Conservation (phyloP, 1,284 basidiomycete species). For the Wallemia ichthyophaga region DNA sequence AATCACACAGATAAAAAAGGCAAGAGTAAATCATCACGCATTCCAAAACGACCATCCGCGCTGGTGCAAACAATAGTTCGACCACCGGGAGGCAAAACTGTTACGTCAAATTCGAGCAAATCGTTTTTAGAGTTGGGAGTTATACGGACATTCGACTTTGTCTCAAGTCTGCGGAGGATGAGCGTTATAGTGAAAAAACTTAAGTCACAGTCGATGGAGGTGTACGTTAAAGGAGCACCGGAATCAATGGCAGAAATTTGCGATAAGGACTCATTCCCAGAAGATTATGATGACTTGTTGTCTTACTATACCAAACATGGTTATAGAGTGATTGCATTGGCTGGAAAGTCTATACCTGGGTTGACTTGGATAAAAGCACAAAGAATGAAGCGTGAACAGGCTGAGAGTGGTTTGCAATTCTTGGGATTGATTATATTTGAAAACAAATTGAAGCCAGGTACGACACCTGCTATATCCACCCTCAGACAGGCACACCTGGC, state of each 20-base stretch:
- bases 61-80: conserved; percentile 90
- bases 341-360: conserved; percentile 77
- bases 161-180: conserved; percentile 76
- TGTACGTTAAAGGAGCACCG: conserved; percentile 94
- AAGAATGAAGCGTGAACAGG: conserved; percentile 80
- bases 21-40: conserved; percentile 17
- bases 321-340: conserved; percentile 92
- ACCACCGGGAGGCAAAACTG: conserved; percentile 48
- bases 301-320: conserved; percentile 93
- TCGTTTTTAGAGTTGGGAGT: conserved; percentile 91
- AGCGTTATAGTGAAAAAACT: conserved; percentile 88
- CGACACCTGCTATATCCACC: conserved; percentile 65
- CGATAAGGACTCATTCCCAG: conserved; percentile 58
- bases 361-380: conserved; percentile 95
- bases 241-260: conserved; percentile 95
- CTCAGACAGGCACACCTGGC: conserved; percentile 69
- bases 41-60: conserved; percentile 44
- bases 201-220: conserved; percentile 79
- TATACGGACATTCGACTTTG: conserved; percentile 87
- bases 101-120: conserved; percentile 12
- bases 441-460: conserved; percentile 88
- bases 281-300: conserved; percentile 84
- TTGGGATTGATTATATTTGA: conserved; percentile 93
- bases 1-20: conserved; percentile 22
- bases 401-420: conserved; percentile 69